Evolutionary conservation across 2,329 filamentous ascomycete genomes (phyloP).

Genomic region (Ploettnerulaceae sp.): DNA sequence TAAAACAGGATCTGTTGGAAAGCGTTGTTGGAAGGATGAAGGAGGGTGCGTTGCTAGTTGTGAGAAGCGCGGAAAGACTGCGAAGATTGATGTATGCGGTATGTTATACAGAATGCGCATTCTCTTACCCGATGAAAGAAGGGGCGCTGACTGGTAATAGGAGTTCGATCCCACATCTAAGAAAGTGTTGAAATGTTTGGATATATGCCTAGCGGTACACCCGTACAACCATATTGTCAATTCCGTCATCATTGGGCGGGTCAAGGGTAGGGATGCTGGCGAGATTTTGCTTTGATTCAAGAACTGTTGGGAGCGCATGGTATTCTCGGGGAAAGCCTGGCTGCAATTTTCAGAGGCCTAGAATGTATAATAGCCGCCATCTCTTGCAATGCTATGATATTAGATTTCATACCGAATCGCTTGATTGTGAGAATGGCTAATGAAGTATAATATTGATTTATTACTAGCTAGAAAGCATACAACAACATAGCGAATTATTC

Average conservation of each 20-base stretch:
- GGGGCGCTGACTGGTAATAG: conserved; percentile 15
- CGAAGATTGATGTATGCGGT: conserved; percentile 45
- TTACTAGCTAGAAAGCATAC: background rate
- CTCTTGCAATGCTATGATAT: background rate
- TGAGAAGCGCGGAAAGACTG: conserved; percentile 42
- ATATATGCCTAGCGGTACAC: conserved; percentile 42
- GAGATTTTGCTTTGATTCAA: background rate
- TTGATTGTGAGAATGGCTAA: background rate
- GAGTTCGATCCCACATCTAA: conserved; percentile 39
- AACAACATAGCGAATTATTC: background rate
- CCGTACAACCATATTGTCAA: conserved; percentile 47
- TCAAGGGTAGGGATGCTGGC: conserved; percentile 11
- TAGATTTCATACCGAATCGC: background rate
- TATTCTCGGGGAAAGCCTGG: background rate
- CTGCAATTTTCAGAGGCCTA: background rate
- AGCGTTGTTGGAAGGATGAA: conserved; percentile 38
- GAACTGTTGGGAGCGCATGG: background rate
- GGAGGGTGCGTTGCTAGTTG: conserved; percentile 41
- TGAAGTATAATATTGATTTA: background rate
- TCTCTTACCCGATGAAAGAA: background rate
- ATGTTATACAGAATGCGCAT: conserved; percentile 20
- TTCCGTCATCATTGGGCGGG: conserved; percentile 40
- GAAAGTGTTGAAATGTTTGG: conserved; percentile 34
- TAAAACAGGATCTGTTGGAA: conserved; percentile 40
- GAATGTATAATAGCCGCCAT: background rate